Percentiles rank a stretch among this genome's conserved stretches.
phyloP scores from a whole-genome alignment of 176 grass and related monocot genomes.

The Musa schizocarpa region DNA sequence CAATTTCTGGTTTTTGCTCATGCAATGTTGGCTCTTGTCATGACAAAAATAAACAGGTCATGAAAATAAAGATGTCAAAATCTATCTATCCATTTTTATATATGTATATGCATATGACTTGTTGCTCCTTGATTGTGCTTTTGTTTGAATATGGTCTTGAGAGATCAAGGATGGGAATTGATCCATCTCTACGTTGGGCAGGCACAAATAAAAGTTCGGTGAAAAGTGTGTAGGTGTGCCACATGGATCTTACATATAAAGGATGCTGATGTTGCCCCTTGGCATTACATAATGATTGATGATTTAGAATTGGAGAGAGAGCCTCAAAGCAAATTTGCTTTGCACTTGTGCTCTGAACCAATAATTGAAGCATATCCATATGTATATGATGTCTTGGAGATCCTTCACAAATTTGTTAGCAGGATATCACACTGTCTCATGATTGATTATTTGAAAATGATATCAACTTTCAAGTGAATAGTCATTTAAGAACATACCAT shows the following conservation, averaged over 20 bases:
- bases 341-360: no score
- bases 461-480: no score
- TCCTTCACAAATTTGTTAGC: no score
- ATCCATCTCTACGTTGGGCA: no score
- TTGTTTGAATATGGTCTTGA: background rate
- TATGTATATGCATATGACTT: background rate
- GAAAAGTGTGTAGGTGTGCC: no score
- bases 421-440: no score
- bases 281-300: conserved; percentile 1
- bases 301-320: background rate
- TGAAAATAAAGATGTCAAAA: background rate
- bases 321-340: background rate
- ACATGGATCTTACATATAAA: background rate
- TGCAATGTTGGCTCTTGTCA: background rate
- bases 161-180: background rate
- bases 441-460: no score
- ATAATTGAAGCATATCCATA: no score
- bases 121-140: background rate
- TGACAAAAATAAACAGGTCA: background rate
- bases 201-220: no score
- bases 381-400: no score
- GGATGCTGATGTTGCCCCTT: background rate
- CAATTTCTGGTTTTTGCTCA: background rate
- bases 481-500: background rate
- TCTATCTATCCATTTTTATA: no score